Conservation (phyloP, 73 alveolate species). For the Paramecium primaurelia region DNA sequence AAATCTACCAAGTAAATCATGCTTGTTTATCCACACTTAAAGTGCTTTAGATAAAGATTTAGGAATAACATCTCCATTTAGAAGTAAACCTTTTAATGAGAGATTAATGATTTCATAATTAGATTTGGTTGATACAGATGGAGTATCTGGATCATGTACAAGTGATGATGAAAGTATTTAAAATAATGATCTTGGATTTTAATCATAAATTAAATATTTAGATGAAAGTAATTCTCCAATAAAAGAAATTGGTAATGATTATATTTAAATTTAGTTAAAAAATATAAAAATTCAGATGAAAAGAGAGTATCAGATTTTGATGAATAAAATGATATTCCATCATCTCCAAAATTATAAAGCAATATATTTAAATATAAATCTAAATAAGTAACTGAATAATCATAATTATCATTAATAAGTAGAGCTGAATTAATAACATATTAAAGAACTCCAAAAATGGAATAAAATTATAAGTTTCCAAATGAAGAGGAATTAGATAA, state of each 20-base stretch:
- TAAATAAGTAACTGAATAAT: neutral
- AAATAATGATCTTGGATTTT: neutral
- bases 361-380: neutral
- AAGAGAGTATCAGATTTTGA: neutral
- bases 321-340: neutral
- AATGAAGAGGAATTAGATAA: neutral
- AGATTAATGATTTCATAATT: neutral
- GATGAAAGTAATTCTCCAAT: neutral
- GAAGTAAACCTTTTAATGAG: neutral
- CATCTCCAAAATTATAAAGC: neutral
- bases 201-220: neutral
- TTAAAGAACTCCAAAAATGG: neutral
- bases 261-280: neutral
- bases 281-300: neutral
- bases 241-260: neutral
- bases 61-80: neutral
- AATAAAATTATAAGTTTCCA: neutral
- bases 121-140: conserved; percentile 16
- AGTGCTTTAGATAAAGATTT: neutral
- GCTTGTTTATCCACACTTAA: neutral
- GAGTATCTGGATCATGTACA: neutral
- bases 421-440: neutral
- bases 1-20: neutral
- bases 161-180: neutral
- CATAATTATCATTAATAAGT: neutral